Base-by-base conservation (phyloP, 768 basidiomycete genomes). In the Cytidiella melzeri region DNA sequence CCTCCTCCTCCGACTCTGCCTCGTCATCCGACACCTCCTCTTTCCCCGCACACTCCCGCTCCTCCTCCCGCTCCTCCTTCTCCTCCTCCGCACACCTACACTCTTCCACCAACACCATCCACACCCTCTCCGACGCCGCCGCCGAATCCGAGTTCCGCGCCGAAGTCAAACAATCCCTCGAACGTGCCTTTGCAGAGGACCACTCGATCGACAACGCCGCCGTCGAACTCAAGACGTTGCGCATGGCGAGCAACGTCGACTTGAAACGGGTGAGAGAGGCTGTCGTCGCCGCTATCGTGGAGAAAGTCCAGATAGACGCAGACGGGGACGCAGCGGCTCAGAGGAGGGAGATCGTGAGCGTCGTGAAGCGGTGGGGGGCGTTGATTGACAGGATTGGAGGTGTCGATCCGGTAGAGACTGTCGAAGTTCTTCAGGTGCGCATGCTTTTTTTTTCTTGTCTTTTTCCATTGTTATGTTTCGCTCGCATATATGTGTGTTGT, bases 161-260 rank as follows among this genome's bases (percentile, higher is more conserved):
- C 25, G 92, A 93, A 61, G 89, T 87, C 45, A 69, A 69, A n/a
- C 84, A 85, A 53, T 92, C 92, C 18, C 77, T 99, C 43, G 88
- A 91, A 48, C 85, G 95, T 52, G 94, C 94, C 21, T 94, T 95
- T 65, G 75, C 83, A 7, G 95, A 99, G 67, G 84, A 79, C 2
- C 93, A 96, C 69, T 85, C 84, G 10, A 84, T 95, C 41, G 92
- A 95, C 57, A 92, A 96, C 64, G 92, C 93, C 1, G 76, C 89
- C 1, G 87, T 98, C 53, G 95, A 98, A 64, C 76, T 98, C 52
- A 92, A 95, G 70, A 96, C 95, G 39, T 77, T 99, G 40, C 87
- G 94, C 43, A 95, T 98, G 91, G 92, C 92, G 28, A 89, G 86
- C 60, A 98, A 97, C 59, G 95, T 97, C 23, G 79, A 89, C 10